Conservation (phyloP, 2,329 filamentous ascomycete species). For the Xylariaceae sp. region DNA sequence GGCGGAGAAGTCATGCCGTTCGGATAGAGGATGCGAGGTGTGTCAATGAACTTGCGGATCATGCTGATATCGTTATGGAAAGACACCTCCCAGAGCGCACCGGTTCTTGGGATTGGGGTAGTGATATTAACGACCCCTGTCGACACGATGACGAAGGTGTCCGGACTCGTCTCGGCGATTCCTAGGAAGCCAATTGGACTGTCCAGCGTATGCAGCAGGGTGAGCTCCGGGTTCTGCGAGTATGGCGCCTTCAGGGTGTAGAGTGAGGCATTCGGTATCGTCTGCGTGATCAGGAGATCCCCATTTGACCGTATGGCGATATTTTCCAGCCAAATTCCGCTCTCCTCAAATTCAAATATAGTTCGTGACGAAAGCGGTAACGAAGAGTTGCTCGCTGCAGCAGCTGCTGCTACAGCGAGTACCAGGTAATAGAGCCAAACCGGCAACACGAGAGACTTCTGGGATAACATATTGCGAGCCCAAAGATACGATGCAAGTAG, state of each 20-base stretch:
- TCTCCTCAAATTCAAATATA: slow-evolving; percentile 21
- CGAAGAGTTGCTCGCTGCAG: too few species aligned
- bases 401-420: too few species aligned
- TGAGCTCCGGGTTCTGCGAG: slow-evolving; percentile 15
- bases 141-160: slow-evolving; percentile 22
- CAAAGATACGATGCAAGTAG: too few species aligned
- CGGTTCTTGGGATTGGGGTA: slow-evolving; percentile 11
- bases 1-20: slow-evolving; percentile 26
- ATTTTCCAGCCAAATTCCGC: slow-evolving; percentile 31
- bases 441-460: too few species aligned
- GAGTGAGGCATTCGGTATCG: slow-evolving; percentile 25
- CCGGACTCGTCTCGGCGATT: slow-evolving; percentile 29
- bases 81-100: slow-evolving; percentile 19
- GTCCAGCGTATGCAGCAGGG: slow-evolving; percentile 28
- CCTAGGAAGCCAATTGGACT: slow-evolving; percentile 26
- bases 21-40: slow-evolving; percentile 19
- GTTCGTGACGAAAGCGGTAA: slow-evolving; percentile 15
- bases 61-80: slow-evolving; percentile 4
- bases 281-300: slow-evolving; percentile 30
- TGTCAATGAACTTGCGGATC: slow-evolving; percentile 17
- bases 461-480: too few species aligned
- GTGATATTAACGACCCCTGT: slow-evolving; percentile 8
- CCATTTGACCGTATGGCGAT: slow-evolving; percentile 31
- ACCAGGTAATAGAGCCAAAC: too few species aligned
- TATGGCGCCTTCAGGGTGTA: slow-evolving; percentile 28